These are phyloP conservation scores for Triangularia verruculosa DNA, from an alignment of 2,329 filamentous ascomycete species.

Conservation along the genomic window DNA sequence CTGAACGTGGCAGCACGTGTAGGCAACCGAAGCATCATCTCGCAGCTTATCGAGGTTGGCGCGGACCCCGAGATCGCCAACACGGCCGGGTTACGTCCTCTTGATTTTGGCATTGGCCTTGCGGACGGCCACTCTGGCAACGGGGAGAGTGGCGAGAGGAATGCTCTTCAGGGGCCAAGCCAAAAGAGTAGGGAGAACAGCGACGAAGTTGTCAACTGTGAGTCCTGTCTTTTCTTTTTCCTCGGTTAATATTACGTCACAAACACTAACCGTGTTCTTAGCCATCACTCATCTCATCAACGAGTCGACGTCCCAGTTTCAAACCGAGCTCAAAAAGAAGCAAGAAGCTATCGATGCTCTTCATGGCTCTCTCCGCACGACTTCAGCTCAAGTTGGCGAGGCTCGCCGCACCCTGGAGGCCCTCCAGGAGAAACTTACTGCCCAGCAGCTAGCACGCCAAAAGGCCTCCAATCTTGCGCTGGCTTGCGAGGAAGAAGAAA, in stretches of 20 bases:
- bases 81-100: slow-evolving; percentile 78
- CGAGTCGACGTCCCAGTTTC: slow-evolving; percentile 75
- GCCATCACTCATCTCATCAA: slow-evolving; percentile 81
- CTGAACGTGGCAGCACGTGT: slow-evolving; percentile 91
- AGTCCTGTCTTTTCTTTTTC: slow-evolving; percentile 38
- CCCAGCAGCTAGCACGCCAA: slow-evolving; percentile 63
- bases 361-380: slow-evolving; percentile 75
- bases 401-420: slow-evolving; percentile 71
- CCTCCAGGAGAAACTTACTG: slow-evolving; percentile 63
- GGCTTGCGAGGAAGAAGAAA: slow-evolving; percentile 68
- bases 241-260: slow-evolving; percentile 22
- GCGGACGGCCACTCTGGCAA: slow-evolving; percentile 43
- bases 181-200: slow-evolving; percentile 68
- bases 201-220: slow-evolving; percentile 75
- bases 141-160: slow-evolving; percentile 42
- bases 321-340: slow-evolving; percentile 76
- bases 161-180: slow-evolving; percentile 44
- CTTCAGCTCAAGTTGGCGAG: slow-evolving; percentile 74
- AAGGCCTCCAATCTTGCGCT: slow-evolving; percentile 76
- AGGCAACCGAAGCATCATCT: slow-evolving; percentile 90
- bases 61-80: slow-evolving; percentile 92
- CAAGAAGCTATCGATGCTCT: slow-evolving; percentile 79
- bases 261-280: slow-evolving; percentile 37
- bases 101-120: slow-evolving; percentile 90
- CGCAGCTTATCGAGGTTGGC: slow-evolving; percentile 92